Conservation (phyloP, 2,329 filamentous ascomycete species). For the Aspergillus floridensis region DNA sequence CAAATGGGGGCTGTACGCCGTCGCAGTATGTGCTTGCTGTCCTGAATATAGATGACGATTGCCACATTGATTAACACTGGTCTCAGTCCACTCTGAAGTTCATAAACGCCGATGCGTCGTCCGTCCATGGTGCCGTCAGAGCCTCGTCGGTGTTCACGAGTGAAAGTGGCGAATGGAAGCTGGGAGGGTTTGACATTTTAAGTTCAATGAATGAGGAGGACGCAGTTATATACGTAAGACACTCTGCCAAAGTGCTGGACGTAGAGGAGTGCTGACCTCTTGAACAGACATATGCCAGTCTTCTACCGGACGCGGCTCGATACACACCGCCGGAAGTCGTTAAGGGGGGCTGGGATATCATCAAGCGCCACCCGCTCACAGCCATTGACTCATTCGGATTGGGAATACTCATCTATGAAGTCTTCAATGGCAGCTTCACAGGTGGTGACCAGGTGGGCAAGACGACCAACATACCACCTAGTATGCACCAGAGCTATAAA, state of each 20-base stretch:
- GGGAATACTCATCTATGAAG: slow-evolving; percentile 80
- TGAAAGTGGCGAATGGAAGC: slow-evolving; percentile 96
- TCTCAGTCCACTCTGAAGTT: slow-evolving; percentile 83
- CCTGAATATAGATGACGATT: neutral
- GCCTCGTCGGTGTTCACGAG: slow-evolving; percentile 87
- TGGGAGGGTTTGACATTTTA: slow-evolving; percentile 88
- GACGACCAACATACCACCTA: slow-evolving; percentile 79
- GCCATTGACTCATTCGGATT: slow-evolving; percentile 87
- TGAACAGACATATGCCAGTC: slow-evolving; percentile 72
- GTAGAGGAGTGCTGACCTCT: slow-evolving; percentile 15
- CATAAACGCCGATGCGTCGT: slow-evolving; percentile 88
- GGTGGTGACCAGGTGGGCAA: slow-evolving; percentile 78
- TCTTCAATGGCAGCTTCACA: slow-evolving; percentile 81
- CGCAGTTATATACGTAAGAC: slow-evolving; percentile 75
- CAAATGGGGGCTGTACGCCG: slow-evolving; percentile 89
- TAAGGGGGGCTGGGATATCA: slow-evolving; percentile 83
- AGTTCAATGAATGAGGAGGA: slow-evolving; percentile 97
- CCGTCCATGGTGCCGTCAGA: slow-evolving; percentile 83
- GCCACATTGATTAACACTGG: neutral
- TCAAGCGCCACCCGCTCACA: slow-evolving; percentile 76
- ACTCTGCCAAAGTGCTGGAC: neutral
- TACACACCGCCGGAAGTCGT: slow-evolving; percentile 86
- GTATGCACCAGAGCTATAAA: slow-evolving; percentile 89
- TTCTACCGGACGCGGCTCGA: slow-evolving; percentile 78
- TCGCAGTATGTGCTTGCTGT: slow-evolving; percentile 60